phyloP scores from a whole-genome alignment of 73 alveolate species.

The Paramecium caudatum region DNA sequence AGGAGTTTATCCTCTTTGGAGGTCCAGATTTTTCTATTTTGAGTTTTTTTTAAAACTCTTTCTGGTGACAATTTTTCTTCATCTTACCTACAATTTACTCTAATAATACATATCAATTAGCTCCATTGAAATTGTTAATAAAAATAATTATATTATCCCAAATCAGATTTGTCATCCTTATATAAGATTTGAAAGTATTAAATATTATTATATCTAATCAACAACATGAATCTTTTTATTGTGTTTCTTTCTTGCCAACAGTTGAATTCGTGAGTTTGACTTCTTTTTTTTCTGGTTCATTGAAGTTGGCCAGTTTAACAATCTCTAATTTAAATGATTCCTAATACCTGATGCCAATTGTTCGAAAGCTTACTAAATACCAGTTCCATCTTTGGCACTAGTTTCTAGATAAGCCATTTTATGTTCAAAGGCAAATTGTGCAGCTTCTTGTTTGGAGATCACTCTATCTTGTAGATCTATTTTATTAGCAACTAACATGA shows the following conservation, averaged over 20 bases:
- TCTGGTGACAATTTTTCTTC: conserved; percentile 35
- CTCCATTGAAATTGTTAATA: conserved; percentile 21
- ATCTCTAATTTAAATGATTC: neutral
- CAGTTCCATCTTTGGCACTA: neutral
- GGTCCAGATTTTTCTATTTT: conserved; percentile 51
- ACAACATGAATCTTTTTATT: too few relatives aligned
- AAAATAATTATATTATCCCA: conserved; percentile 12
- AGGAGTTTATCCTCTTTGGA: conserved; percentile 13
- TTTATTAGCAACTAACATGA: conserved; percentile 49
- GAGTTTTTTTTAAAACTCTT: neutral
- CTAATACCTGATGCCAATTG: neutral
- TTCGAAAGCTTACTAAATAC: conserved; percentile 39
- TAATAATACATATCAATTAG: conserved; percentile 3
- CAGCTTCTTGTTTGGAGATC: conserved; percentile 19
- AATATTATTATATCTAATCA: too few relatives aligned
- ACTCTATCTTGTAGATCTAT: conserved; percentile 32
- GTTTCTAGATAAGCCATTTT: conserved; percentile 10
- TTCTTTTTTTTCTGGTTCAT: too few relatives aligned
- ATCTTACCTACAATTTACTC: conserved; percentile 19
- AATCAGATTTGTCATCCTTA: conserved; percentile 49
- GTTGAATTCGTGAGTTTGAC: too few relatives aligned
- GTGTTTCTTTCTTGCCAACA: too few relatives aligned
- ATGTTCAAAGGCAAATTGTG: conserved; percentile 8
- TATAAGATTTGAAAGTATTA: neutral
- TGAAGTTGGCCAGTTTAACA: too few relatives aligned